phyloP scores from a whole-genome alignment of 768 basidiomycete species.

The Paxillus ammoniavirescens region DNA sequence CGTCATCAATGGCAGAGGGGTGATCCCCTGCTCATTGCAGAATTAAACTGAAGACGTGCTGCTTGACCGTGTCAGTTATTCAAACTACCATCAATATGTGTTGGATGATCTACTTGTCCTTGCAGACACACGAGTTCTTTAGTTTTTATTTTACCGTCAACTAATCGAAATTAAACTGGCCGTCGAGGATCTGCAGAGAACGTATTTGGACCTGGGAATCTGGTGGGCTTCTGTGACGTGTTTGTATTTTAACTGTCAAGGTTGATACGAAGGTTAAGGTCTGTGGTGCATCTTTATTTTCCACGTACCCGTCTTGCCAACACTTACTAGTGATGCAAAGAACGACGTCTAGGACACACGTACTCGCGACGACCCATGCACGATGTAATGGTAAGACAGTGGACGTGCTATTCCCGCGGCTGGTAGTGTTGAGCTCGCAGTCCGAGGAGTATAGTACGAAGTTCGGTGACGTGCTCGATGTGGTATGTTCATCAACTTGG shows the following conservation, averaged over 20 bases:
- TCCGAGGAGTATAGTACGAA: conserved; percentile 27
- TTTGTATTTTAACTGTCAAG: conserved; percentile 15
- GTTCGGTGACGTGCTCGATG: not conserved
- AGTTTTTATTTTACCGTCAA: conserved; percentile 3
- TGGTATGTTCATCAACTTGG: not conserved
- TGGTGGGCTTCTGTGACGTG: conserved; percentile 13
- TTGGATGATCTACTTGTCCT: not conserved
- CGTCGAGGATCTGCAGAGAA: conserved; percentile 17
- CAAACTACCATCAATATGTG: not conserved
- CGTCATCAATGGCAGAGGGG: conserved; percentile 6
- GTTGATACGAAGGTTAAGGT: conserved; percentile 13
- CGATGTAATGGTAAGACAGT: conserved; percentile 7
- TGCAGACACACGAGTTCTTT: conserved; percentile 1
- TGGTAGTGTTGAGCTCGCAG: conserved; percentile 2
- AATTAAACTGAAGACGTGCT: conserved; percentile 11
- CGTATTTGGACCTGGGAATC: conserved; percentile 20
- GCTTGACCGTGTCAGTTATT: conserved; percentile 3
- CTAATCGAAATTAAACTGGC: conserved; percentile 17
- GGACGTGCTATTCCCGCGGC: conserved; percentile 24
- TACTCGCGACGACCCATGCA: not conserved
- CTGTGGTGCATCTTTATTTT: conserved; percentile 19
- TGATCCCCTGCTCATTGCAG: conserved; percentile 17
- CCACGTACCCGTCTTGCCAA: not conserved
- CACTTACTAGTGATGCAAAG: not conserved
- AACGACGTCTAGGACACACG: conserved; percentile 15